phyloP scores from a whole-genome alignment of 345 rosid genomes.

The Linum tenue region DNA sequence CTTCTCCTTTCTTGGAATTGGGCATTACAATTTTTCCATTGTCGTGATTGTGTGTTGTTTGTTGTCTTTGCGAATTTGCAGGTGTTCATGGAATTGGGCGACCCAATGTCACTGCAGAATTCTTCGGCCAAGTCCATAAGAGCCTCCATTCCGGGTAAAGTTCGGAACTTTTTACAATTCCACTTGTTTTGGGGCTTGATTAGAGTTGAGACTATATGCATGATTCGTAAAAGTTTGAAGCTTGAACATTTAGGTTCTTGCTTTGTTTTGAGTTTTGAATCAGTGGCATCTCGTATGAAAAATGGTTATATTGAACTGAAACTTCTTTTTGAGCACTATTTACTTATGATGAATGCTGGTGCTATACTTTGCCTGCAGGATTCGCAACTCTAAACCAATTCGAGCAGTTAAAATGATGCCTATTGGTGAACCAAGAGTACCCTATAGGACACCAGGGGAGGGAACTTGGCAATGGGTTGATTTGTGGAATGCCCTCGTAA shows the following conservation, averaged over 20 bases:
- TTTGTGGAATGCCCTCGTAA: slow-evolving; percentile 79
- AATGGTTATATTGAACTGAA: too few species aligned
- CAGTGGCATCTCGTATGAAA: too few species aligned
- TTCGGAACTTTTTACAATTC: neutral
- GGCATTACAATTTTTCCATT: neutral
- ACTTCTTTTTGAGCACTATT: too few species aligned
- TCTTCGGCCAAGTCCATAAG: slow-evolving; percentile 54
- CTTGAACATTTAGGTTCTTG: neutral
- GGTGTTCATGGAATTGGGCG: slow-evolving; percentile 39
- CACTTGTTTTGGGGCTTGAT: neutral
- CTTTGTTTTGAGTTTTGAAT: neutral
- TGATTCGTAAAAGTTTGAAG: neutral
- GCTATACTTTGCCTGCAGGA: slow-evolving; percentile 27
- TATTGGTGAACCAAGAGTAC: slow-evolving; percentile 70
- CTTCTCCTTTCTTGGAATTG: slow-evolving; percentile 2
- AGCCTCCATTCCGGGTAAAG: slow-evolving; percentile 60
- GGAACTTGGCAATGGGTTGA: slow-evolving; percentile 91
- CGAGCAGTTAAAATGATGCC: slow-evolving; percentile 66
- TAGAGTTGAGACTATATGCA: neutral
- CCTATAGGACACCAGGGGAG: slow-evolving; percentile 60
- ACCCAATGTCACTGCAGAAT: slow-evolving; percentile 59
- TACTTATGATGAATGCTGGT: neutral
- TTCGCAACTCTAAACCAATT: slow-evolving; percentile 31
- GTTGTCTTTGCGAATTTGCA: slow-evolving; percentile 10
- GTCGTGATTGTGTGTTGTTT: neutral